A percentile compares a stretch with the other conserved stretches of the same genome.
Evolutionary conservation across 768 basidiomycete species (phyloP).

Genomic region (Kwoniella sp.): DNA sequence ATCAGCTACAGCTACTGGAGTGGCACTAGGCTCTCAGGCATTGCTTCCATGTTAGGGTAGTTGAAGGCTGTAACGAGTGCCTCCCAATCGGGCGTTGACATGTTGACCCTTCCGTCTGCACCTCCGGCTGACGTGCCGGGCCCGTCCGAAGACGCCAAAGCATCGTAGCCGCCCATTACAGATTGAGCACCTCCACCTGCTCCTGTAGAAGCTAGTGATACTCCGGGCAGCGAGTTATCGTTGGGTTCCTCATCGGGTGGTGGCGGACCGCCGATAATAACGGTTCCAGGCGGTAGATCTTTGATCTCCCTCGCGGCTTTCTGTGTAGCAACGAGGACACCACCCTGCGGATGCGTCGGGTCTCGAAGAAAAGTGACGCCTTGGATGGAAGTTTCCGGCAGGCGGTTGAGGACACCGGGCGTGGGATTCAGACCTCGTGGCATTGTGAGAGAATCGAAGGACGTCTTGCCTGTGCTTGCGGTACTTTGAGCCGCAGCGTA

Average conservation of each 20-base stretch:
- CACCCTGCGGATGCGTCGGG: conserved; percentile 24
- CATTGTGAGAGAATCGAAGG: conserved; percentile 12
- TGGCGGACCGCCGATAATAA: conserved; percentile 28
- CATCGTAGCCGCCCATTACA: not conserved
- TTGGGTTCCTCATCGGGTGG: not conserved
- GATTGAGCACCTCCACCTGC: too few species aligned
- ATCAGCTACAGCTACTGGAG: not conserved
- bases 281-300: conserved; percentile 29
- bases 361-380: conserved; percentile 30
- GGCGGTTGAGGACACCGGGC: conserved; percentile 25
- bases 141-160: not conserved
- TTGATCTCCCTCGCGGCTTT: conserved; percentile 30
- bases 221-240: not conserved
- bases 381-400: conserved; percentile 25
- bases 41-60: not conserved
- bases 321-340: conserved; percentile 27
- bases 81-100: conserved; percentile 32
- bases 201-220: not conserved
- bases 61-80: conserved; percentile 20
- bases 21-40: not conserved
- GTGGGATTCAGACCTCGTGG: conserved; percentile 27
- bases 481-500: conserved; percentile 11
- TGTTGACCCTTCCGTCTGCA: conserved; percentile 10
- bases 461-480: conserved; percentile 10
- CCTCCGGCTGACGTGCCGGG: not conserved